These are phyloP conservation scores for Clarireedia hainanense DNA, from an alignment of 2,329 filamentous ascomycete genomes.

Conservation along the genomic window DNA sequence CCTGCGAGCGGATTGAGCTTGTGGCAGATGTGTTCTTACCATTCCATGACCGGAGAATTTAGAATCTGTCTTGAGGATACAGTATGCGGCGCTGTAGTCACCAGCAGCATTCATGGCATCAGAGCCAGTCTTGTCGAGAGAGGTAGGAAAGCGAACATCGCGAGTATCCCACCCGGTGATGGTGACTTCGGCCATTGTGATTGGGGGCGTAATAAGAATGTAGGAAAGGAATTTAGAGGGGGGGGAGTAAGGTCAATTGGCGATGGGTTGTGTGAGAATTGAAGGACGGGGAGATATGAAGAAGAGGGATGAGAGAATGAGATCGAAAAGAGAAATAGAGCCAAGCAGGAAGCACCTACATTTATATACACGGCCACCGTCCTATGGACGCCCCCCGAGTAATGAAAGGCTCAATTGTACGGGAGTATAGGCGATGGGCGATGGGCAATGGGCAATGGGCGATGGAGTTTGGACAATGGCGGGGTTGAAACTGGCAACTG, in stretches of 20 bases:
- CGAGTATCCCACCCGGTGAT: constrained; percentile 65
- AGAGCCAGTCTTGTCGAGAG: constrained; percentile 89
- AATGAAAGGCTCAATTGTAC: no score
- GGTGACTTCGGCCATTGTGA: constrained; percentile 49
- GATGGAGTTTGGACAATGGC: background rate
- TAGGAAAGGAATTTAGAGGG: no score
- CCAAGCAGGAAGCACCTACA: background rate
- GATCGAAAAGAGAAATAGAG: background rate
- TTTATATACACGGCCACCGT: background rate
- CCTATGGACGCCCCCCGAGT: background rate
- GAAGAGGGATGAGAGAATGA: background rate
- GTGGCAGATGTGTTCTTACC: constrained; percentile 37
- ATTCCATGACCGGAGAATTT: constrained; percentile 68
- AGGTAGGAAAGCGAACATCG: constrained; percentile 80
- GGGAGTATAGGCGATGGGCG: no score
- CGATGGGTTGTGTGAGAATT: background rate
- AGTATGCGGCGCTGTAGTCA: constrained; percentile 92
- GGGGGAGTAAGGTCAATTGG: background rate
- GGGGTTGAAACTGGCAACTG: background rate
- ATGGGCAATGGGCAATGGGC: no score
- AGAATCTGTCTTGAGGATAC: constrained; percentile 77
- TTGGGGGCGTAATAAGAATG: background rate
- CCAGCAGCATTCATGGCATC: constrained; percentile 95
- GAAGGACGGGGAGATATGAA: background rate
- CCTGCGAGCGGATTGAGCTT: background rate